Conservation (phyloP, 2,329 filamentous ascomycete genomes). For the Stromatinia cepivora region DNA sequence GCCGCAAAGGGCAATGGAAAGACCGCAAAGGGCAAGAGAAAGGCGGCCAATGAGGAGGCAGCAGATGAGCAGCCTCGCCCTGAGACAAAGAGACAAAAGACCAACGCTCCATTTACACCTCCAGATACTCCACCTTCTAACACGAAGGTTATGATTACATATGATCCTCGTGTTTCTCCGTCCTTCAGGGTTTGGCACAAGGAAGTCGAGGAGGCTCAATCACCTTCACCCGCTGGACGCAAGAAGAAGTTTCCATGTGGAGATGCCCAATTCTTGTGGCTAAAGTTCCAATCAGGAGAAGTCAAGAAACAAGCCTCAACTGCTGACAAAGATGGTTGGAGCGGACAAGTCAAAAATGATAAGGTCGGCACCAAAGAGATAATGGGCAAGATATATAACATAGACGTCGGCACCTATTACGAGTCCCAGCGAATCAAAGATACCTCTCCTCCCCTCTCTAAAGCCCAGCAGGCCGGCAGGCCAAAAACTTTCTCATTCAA, state of each 20-base stretch:
- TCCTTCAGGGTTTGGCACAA: too few relatives aligned
- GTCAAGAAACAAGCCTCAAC: rapidly evolving
- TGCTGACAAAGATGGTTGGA: rapidly evolving
- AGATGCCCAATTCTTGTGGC: not conserved
- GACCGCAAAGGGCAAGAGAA: not conserved
- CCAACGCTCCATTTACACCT: not conserved
- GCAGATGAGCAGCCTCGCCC: not conserved
- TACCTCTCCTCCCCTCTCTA: too few relatives aligned
- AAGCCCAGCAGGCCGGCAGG: not conserved
- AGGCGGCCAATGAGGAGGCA: not conserved
- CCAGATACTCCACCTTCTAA: not conserved
- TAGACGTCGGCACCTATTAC: not conserved
- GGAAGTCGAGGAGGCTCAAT: too few relatives aligned
- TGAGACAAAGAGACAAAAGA: too few relatives aligned
- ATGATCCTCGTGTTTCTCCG: too few relatives aligned
- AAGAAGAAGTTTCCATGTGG: not conserved
- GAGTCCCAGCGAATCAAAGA: not conserved
- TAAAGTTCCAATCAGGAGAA: not conserved
- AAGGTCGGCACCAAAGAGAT: not conserved
- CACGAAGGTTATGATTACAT: too few relatives aligned
- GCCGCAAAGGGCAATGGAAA: not conserved
- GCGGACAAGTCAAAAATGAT: not conserved
- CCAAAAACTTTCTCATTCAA: not conserved
- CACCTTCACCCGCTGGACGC: too few relatives aligned
- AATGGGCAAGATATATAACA: rapidly evolving